phyloP scores from a whole-genome alignment of 2,329 filamentous ascomycete species.

The Paecilomyces sp. region DNA sequence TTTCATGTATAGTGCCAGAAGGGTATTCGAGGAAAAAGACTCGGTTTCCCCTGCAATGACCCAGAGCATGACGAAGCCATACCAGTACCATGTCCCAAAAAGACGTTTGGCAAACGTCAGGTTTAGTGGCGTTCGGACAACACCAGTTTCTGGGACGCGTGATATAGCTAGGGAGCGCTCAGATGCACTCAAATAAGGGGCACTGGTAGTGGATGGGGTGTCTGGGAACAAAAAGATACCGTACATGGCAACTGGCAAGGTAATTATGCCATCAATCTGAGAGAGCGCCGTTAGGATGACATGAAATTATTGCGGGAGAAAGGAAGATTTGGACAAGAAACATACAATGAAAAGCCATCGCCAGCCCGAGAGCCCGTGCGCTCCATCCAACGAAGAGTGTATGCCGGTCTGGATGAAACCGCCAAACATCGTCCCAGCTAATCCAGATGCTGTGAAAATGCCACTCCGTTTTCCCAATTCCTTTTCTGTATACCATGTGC shows the following conservation, averaged over 20 bases:
- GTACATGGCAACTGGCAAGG: conserved; percentile 14
- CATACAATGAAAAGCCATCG: conserved; percentile 18
- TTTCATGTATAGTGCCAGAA: conserved; percentile 48
- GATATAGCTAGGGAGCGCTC: background rate
- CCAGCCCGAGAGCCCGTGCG: conserved; percentile 16
- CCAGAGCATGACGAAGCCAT: conserved; percentile 30
- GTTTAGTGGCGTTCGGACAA: conserved; percentile 7
- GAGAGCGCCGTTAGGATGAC: background rate
- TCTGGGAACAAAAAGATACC: conserved; percentile 17
- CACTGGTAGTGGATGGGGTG: background rate
- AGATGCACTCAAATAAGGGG: background rate
- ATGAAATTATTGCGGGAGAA: background rate
- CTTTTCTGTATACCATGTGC: conserved; percentile 17
- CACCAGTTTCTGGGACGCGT: background rate
- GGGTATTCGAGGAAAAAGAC: conserved; percentile 59
- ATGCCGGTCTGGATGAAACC: conserved; percentile 16
- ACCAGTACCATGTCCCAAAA: conserved; percentile 30
- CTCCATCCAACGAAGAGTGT: conserved; percentile 16
- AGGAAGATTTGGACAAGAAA: background rate
- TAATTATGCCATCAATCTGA: conserved; percentile 17
- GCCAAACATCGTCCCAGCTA: conserved; percentile 14
- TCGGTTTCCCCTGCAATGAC: conserved; percentile 66
- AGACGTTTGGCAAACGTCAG: conserved; percentile 21
- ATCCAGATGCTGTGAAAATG: conserved; percentile 15
- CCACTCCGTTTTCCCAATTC: conserved; percentile 18